Evolutionary conservation across 257 asterid genomes (phyloP).

Genomic region (Fraxinus americana): DNA sequence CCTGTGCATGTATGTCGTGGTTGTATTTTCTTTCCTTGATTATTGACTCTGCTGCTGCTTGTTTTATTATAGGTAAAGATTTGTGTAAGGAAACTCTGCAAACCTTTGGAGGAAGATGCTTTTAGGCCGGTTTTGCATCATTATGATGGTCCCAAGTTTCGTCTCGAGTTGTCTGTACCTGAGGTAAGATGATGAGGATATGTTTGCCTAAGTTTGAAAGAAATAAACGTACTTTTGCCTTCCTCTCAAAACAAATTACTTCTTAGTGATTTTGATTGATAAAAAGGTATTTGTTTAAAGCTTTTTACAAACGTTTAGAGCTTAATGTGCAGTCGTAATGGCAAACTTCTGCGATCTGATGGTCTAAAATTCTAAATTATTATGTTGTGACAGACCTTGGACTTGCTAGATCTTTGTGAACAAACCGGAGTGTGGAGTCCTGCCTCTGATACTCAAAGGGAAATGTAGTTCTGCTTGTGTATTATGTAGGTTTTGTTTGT

Average conservation of each 20-base stretch:
- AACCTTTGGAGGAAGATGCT: conserved; percentile 93
- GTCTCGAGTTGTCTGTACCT: conserved; percentile 93
- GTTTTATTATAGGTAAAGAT: conserved; percentile 63
- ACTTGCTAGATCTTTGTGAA: conserved; percentile 90
- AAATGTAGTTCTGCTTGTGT: conserved; percentile 34
- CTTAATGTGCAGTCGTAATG: background rate
- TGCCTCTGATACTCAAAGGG: conserved; percentile 29
- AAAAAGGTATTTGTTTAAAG: background rate
- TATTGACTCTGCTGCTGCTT: conserved; percentile 10
- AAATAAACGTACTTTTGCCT: background rate
- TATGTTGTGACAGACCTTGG: conserved; percentile 68
- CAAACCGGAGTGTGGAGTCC: conserved; percentile 63
- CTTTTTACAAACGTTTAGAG: background rate
- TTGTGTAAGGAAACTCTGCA: conserved; percentile 79
- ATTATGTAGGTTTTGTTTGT: conserved; percentile 35
- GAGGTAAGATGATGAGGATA: conserved; percentile 57
- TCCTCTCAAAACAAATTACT: background rate
- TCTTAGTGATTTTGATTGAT: background rate
- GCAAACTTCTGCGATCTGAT: background rate
- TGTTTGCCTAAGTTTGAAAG: background rate
- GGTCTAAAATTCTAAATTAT: background rate
- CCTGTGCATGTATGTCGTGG: background rate
- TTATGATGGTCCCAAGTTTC: conserved; percentile 97
- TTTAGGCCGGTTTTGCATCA: conserved; percentile 98
- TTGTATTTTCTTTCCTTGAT: background rate